phyloP scores from a whole-genome alignment of 257 asterid species.

The Solanum verrucosum region DNA sequence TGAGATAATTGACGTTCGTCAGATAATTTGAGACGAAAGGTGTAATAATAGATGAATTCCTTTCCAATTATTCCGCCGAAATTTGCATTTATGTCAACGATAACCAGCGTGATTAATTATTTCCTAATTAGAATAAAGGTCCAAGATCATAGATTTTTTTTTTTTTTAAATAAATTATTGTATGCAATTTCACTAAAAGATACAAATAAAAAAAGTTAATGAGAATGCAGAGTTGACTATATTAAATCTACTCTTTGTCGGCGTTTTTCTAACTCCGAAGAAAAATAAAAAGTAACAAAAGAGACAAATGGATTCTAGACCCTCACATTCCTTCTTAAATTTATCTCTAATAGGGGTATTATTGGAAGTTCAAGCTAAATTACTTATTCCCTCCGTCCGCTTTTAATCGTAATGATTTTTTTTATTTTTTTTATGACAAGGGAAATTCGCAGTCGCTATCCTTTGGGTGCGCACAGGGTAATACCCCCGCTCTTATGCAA shows the following conservation, averaged over 20 bases:
- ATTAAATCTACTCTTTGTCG: neutral
- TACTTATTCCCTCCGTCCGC: too few species aligned
- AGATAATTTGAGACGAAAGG: neutral
- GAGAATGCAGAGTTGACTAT: neutral
- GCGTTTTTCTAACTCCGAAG: neutral
- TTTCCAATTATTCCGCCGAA: neutral
- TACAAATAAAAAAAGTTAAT: neutral
- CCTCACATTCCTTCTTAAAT: neutral
- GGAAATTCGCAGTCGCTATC: too few species aligned
- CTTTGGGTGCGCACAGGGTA: too few species aligned
- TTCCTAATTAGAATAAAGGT: neutral
- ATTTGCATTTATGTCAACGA: neutral
- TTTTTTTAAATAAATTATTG: neutral
- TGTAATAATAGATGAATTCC: neutral
- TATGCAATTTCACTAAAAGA: neutral
- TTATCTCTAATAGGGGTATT: neutral
- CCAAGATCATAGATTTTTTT: neutral
- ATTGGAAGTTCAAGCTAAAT: neutral
- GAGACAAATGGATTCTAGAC: neutral
- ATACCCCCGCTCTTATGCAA: too few species aligned
- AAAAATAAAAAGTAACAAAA: neutral
- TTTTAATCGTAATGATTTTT: too few species aligned
- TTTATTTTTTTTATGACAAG: too few species aligned
- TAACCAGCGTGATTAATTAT: neutral
- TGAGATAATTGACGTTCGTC: rapidly evolving